Conservation (phyloP, 208 protist species). For the Wallacemonas rigidus region DNA sequence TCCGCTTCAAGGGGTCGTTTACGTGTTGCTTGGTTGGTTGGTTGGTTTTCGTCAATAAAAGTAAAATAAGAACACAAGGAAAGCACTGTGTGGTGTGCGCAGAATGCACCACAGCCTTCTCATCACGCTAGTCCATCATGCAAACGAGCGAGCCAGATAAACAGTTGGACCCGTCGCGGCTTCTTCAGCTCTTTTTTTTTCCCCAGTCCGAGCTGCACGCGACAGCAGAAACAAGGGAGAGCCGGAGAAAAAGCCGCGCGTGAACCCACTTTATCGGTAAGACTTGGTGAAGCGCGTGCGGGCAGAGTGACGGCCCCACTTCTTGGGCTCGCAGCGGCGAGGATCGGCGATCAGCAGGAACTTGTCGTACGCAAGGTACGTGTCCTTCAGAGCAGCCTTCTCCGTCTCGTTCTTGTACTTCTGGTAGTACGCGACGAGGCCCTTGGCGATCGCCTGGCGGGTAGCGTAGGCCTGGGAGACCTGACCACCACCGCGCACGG, state of each 20-base stretch:
- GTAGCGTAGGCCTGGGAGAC: slow-evolving; percentile 98
- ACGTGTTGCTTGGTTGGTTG: slow-evolving; percentile 1
- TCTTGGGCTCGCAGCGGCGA: slow-evolving; percentile 99
- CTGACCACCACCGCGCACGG: slow-evolving; percentile 97
- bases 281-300: slow-evolving; percentile 99
- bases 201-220: neutral
- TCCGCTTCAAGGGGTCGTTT: neutral
- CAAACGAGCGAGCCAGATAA: neutral
- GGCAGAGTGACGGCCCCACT: slow-evolving; percentile 99
- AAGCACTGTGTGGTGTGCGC: neutral
- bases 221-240: neutral
- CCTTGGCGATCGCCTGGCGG: slow-evolving; percentile 99
- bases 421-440: slow-evolving; percentile 99
- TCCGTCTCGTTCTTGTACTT: slow-evolving; percentile 97
- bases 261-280: slow-evolving; percentile 95
- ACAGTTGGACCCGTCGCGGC: neutral
- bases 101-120: neutral
- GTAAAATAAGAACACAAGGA: slow-evolving; percentile 20
- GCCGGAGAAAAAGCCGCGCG: slow-evolving; percentile 23
- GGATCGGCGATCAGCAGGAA: slow-evolving; percentile 99
- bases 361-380: slow-evolving; percentile 97
- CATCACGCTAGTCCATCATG: too few relatives aligned
- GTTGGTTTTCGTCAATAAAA: slow-evolving; percentile 20
- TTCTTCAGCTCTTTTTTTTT: neutral
- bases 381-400: slow-evolving; percentile 99